Percentiles rank a stretch among this genome's conserved stretches.
phyloP scores from a whole-genome alignment of 148 eudicot genomes.

The Limonium bicolor region DNA sequence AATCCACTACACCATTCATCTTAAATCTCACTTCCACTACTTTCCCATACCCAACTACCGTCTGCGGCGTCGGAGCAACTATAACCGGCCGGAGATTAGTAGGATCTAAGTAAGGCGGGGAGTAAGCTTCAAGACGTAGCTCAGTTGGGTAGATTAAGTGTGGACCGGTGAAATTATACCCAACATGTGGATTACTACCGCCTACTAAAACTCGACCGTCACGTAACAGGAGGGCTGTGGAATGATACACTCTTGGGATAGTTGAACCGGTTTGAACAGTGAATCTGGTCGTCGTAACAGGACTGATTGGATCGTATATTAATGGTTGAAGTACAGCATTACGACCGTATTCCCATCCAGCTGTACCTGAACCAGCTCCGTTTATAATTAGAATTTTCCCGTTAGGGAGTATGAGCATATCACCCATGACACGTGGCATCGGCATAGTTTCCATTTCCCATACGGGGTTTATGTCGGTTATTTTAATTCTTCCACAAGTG shows the following conservation, averaged over 20 bases:
- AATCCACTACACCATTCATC: slow-evolving; percentile 5
- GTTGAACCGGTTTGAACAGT: slow-evolving; percentile 21
- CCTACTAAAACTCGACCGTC: slow-evolving; percentile 78
- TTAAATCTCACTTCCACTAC: slow-evolving; percentile 20
- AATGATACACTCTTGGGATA: slow-evolving; percentile 66
- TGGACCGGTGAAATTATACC: slow-evolving; percentile 49
- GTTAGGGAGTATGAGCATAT: slow-evolving; percentile 38
- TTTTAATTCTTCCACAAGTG: slow-evolving; percentile 30
- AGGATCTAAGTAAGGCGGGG: slow-evolving; percentile 44
- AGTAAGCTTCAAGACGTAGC: slow-evolving; percentile 54
- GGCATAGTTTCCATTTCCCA: slow-evolving; percentile 61
- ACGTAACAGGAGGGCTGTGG: slow-evolving; percentile 39
- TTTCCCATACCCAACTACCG: slow-evolving; percentile 32
- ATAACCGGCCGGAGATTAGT: slow-evolving; percentile 31
- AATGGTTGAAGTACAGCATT: too few species aligned
- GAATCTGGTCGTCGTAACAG: too few species aligned
- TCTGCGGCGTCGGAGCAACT: slow-evolving; percentile 14
- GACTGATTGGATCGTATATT: too few species aligned
- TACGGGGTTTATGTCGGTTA: slow-evolving; percentile 26
- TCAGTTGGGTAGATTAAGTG: slow-evolving; percentile 54
- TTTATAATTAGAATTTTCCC: slow-evolving; percentile 46
- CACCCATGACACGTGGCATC: too few species aligned
- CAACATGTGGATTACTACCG: slow-evolving; percentile 69
- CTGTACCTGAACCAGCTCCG: slow-evolving; percentile 43
- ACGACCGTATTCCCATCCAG: too few species aligned